Conservation (phyloP, 2,329 filamentous ascomycete species). For the Exophiala aquamarina region DNA sequence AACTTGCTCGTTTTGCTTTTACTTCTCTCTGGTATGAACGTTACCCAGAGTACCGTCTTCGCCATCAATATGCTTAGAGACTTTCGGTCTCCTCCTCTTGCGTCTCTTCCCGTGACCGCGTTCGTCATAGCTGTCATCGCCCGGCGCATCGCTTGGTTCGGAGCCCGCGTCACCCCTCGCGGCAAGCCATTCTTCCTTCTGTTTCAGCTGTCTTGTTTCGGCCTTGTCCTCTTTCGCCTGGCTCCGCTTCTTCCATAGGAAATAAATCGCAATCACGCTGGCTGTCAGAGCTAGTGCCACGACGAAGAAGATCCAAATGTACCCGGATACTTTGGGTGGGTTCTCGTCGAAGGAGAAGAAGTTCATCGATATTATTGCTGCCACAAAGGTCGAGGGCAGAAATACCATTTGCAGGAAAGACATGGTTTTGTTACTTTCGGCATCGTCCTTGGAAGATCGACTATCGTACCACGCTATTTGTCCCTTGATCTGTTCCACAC, state of each 20-base stretch:
- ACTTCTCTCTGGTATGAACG: no score
- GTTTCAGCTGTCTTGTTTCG: no score
- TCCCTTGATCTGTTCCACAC: conserved; percentile 8
- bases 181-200: no score
- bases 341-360: conserved; percentile 9
- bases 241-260: conserved; percentile 10
- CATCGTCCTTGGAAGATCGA: conserved; percentile 10
- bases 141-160: no score
- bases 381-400: conserved; percentile 15
- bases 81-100: no score
- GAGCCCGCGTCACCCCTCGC: no score
- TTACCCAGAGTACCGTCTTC: no score
- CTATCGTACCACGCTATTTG: conserved; percentile 10
- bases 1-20: no score
- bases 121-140: no score
- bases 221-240: not conserved
- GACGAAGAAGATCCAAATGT: conserved; percentile 17
- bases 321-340: conserved; percentile 5
- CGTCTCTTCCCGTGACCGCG: no score
- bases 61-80: no score
- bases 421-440: conserved; percentile 18
- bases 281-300: conserved; percentile 8
- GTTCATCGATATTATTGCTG: conserved; percentile 13
- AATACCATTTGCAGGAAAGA: conserved; percentile 14
- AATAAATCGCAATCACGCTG: conserved; percentile 4